Percentiles rank a stretch among this genome's conserved stretches.
Evolutionary conservation across 2,329 filamentous ascomycete genomes (phyloP).

Genomic region (Apiospora saccharicola): DNA sequence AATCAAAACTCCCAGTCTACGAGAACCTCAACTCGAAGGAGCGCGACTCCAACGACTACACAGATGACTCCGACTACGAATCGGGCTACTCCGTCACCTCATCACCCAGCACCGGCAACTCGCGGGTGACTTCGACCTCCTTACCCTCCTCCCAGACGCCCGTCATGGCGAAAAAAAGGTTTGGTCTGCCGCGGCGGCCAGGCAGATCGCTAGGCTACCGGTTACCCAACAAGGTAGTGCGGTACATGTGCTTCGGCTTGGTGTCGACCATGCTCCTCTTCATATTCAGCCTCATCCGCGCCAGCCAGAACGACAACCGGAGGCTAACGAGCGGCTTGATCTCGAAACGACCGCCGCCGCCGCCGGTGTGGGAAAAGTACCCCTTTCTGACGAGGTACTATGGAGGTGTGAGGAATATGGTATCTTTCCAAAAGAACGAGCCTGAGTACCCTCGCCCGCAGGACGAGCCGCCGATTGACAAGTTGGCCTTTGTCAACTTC

Average conservation of each 20-base stretch:
- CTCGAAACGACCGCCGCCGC: conserved; percentile 59
- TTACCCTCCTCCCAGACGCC: conserved; percentile 47
- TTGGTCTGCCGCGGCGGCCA: conserved; percentile 42
- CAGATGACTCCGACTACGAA: conserved; percentile 50
- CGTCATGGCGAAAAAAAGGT: conserved; percentile 52
- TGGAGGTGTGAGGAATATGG: conserved; percentile 80
- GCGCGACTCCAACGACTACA: conserved; percentile 58
- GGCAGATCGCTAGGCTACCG: conserved; percentile 59
- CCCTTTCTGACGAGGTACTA: conserved; percentile 89
- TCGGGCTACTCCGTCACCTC: conserved; percentile 49
- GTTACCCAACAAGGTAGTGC: conserved; percentile 75
- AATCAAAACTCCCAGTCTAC: conserved; percentile 58
- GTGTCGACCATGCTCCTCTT: conserved; percentile 76
- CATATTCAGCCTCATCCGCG: conserved; percentile 76
- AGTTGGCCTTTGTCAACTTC: conserved; percentile 46
- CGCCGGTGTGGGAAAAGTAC: conserved; percentile 83
- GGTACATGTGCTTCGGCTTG: conserved; percentile 79
- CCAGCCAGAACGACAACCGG: conserved; percentile 74
- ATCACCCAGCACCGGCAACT: conserved; percentile 58
- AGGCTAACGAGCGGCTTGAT: conserved; percentile 63
- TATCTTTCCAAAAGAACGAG: conserved; percentile 69
- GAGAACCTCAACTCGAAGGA: conserved; percentile 57
- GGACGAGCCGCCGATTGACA: conserved; percentile 61
- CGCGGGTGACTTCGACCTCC: conserved; percentile 58
- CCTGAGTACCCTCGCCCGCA: conserved; percentile 81